These are phyloP conservation scores for Cordyceps farinosa DNA, from an alignment of 2,329 filamentous ascomycete species.

Conservation along the genomic window DNA sequence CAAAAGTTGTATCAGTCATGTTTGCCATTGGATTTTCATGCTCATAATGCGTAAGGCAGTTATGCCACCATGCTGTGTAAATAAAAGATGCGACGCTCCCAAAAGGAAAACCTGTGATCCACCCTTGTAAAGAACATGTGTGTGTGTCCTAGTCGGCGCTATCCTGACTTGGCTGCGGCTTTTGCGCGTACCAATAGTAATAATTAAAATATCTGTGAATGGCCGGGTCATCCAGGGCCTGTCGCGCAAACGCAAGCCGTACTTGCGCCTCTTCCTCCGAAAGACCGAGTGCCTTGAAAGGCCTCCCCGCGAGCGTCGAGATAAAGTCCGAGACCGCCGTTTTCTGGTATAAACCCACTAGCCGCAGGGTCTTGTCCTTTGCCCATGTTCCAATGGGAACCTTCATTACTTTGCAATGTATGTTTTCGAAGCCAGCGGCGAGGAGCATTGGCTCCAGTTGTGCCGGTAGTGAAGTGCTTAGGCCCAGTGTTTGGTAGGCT, in stretches of 20 bases:
- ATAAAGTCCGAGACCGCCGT: conserved; percentile 40
- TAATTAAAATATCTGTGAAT: conserved; percentile 43
- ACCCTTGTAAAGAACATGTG: neutral
- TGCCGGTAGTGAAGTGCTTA: conserved; percentile 35
- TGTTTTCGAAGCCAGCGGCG: conserved; percentile 42
- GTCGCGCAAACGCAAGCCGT: conserved; percentile 30
- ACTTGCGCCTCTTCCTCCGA: conserved; percentile 32
- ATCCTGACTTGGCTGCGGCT: conserved; percentile 21
- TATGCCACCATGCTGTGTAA: neutral
- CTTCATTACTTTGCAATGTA: conserved; percentile 40
- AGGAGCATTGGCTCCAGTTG: conserved; percentile 36
- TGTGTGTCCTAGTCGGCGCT: neutral
- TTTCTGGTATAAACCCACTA: conserved; percentile 44
- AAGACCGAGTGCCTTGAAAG: conserved; percentile 37
- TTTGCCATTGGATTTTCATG: neutral
- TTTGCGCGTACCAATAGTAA: conserved; percentile 43
- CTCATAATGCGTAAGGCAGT: neutral
- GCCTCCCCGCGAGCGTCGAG: conserved; percentile 40
- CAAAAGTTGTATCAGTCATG: neutral
- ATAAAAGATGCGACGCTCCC: neutral
- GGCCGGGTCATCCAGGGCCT: conserved; percentile 32
- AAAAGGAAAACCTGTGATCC: neutral
- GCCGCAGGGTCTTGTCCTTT: conserved; percentile 37
- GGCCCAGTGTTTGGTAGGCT: conserved; percentile 36
- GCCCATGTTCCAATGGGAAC: conserved; percentile 47